These are phyloP conservation scores for Astrocystis sublimbata DNA, from an alignment of 495 filamentous ascomycete species.

Conservation along the genomic window DNA sequence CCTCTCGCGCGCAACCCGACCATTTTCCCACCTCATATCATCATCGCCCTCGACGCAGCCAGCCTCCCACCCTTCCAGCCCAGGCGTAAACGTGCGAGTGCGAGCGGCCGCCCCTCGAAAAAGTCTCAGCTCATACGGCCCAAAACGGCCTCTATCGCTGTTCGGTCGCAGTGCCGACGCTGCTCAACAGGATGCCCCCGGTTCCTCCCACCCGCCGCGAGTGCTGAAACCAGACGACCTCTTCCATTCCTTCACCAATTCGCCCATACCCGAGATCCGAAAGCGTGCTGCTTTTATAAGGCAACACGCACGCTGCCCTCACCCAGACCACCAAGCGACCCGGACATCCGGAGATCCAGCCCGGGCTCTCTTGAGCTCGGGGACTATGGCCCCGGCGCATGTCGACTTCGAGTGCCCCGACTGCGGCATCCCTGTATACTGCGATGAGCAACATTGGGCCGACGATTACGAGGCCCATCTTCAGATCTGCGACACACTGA, in stretches of 20 bases:
- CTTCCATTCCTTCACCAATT: conserved; percentile 87
- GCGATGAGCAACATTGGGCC: conserved; percentile 89
- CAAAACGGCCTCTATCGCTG: conserved; percentile 26
- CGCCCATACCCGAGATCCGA: conserved; percentile 81
- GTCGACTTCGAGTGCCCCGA: conserved; percentile 94
- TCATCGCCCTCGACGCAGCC: not conserved
- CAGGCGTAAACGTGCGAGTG: not conserved
- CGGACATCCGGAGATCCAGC: conserved; percentile 64
- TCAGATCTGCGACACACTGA: conserved; percentile 85
- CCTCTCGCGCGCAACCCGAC: conserved; percentile 19
- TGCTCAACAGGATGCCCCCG: conserved; percentile 23
- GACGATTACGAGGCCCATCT: conserved; percentile 92
- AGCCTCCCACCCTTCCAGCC: not conserved
- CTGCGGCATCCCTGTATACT: conserved; percentile 92
- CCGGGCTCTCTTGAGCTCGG: conserved; percentile 46
- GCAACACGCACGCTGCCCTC: conserved; percentile 87
- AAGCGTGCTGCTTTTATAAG: conserved; percentile 84
- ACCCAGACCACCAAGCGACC: conserved; percentile 76
- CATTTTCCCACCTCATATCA: conserved; percentile 23
- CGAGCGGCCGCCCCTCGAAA: not conserved
- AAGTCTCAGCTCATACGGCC: not conserved
- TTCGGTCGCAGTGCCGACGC: conserved; percentile 25
- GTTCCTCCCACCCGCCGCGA: conserved; percentile 33
- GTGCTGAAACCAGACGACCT: conserved; percentile 79
- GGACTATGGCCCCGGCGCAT: conserved; percentile 64